Conservation (phyloP, 257 asterid species). For the Prunella vulgaris region DNA sequence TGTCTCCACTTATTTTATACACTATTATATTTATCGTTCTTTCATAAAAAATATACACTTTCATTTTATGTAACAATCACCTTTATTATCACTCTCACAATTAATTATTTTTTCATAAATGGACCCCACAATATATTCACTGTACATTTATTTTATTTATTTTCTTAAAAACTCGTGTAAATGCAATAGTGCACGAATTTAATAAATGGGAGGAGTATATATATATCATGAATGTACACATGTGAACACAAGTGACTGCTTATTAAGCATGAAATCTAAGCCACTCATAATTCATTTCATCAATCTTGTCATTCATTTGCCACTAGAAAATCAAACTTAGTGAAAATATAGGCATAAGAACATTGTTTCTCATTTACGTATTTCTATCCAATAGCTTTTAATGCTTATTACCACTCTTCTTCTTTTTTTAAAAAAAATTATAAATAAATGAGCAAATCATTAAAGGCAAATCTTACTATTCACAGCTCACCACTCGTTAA, state of each 20-base stretch:
- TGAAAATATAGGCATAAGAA: not conserved
- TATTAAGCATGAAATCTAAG: not conserved
- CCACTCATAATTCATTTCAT: not conserved
- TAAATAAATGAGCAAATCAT: not conserved
- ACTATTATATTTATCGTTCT: too few relatives aligned
- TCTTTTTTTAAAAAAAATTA: too few relatives aligned
- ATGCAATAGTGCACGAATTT: too few relatives aligned
- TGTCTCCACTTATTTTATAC: too few relatives aligned
- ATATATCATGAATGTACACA: not conserved
- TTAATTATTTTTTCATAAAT: too few relatives aligned
- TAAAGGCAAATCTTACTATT: constrained; percentile 39
- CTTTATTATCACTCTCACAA: too few relatives aligned
- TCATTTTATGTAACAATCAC: too few relatives aligned
- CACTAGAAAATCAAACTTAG: not conserved
- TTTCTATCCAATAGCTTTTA: not conserved
- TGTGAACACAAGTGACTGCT: not conserved
- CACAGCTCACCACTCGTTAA: constrained; percentile 59
- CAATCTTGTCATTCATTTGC: not conserved
- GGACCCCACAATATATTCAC: too few relatives aligned
- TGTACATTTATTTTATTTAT: too few relatives aligned
- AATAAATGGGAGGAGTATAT: too few relatives aligned
- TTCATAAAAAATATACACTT: too few relatives aligned
- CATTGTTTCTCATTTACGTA: not conserved
- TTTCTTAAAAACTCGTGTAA: too few relatives aligned
- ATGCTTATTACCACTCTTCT: not conserved